Conservation (phyloP, 164 flowering plant species). For the Berberis vulgaris region DNA sequence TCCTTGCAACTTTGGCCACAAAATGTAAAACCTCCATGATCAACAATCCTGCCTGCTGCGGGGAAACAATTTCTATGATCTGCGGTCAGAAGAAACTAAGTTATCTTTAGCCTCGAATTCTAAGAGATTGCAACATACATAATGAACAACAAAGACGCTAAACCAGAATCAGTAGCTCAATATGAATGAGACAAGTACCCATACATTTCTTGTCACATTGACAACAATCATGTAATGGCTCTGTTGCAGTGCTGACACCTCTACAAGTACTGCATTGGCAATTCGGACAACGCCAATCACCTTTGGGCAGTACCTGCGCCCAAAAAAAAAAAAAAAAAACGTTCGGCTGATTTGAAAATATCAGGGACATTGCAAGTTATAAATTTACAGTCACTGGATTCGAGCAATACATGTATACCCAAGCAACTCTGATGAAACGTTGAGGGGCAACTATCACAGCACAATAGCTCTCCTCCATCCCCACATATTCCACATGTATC, state of each 20-base stretch:
- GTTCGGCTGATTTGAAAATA: not conserved
- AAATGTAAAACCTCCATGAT: conserved; percentile 20
- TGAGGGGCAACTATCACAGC: conserved; percentile 8
- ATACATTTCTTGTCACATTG: conserved; percentile 70
- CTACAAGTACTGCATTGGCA: conserved; percentile 85
- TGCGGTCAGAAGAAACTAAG: conserved; percentile 15
- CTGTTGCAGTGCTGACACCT: conserved; percentile 10
- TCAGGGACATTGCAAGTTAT: not conserved
- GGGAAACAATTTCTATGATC: conserved; percentile 35
- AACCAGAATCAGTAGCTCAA: not conserved
- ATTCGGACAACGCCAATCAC: conserved; percentile 88
- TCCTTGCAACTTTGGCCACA: conserved; percentile 45
- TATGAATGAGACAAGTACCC: not conserved
- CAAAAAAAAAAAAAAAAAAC: not conserved
- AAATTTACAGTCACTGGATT: not conserved
- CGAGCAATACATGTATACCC: not conserved
- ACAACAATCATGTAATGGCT: conserved; percentile 36
- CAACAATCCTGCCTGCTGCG: conserved; percentile 10
- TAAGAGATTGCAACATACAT: not conserved
- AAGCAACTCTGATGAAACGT: conserved; percentile 8
- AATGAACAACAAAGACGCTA: not conserved
- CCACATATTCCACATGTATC: conserved; percentile 9
- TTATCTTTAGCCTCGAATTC: not conserved
- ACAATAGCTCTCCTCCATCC: conserved; percentile 6
- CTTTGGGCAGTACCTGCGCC: conserved; percentile 72